Conservation (phyloP, 129 eudicot genomes). For the Lonicera japonica region DNA sequence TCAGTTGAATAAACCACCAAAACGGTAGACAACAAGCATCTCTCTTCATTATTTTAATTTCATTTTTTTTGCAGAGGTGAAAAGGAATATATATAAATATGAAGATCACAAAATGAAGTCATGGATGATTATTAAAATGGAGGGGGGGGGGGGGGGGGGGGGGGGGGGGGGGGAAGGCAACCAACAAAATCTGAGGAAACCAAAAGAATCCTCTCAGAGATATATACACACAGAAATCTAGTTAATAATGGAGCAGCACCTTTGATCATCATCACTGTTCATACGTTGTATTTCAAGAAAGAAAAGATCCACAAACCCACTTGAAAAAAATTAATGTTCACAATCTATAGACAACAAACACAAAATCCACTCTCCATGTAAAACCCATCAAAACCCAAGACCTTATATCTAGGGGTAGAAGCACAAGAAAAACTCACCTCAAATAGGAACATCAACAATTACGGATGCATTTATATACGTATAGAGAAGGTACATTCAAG, state of each 20-base stretch:
- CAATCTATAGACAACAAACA: conserved; percentile 34
- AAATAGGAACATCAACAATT: conserved; percentile 15
- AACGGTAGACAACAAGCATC: conserved; percentile 87
- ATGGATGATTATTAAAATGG: neutral
- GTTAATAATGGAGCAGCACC: conserved; percentile 16
- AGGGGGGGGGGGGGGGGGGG: no score
- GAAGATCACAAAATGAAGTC: conserved; percentile 18
- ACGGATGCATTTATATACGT: neutral
- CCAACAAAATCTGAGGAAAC: conserved; percentile 33
- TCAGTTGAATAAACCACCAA: conserved; percentile 69
- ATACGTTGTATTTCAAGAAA: conserved; percentile 16
- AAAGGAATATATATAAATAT: no score
- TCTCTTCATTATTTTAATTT: conserved; percentile 13
- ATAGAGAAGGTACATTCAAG: neutral
- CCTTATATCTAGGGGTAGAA: conserved; percentile 5
- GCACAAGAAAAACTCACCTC: conserved; percentile 41
- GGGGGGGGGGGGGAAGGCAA: no score
- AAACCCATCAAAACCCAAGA: conserved; percentile 45
- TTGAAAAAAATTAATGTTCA: conserved; percentile 4
- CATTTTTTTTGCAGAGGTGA: conserved; percentile 15
- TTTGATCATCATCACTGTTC: conserved; percentile 19
- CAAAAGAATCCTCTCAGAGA: conserved; percentile 45
- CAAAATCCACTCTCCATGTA: conserved; percentile 62
- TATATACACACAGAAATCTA: conserved; percentile 9
- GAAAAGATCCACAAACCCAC: conserved; percentile 12